Conservation (phyloP, 192 early-diverging fungal species). For the Coemansia sp. region DNA sequence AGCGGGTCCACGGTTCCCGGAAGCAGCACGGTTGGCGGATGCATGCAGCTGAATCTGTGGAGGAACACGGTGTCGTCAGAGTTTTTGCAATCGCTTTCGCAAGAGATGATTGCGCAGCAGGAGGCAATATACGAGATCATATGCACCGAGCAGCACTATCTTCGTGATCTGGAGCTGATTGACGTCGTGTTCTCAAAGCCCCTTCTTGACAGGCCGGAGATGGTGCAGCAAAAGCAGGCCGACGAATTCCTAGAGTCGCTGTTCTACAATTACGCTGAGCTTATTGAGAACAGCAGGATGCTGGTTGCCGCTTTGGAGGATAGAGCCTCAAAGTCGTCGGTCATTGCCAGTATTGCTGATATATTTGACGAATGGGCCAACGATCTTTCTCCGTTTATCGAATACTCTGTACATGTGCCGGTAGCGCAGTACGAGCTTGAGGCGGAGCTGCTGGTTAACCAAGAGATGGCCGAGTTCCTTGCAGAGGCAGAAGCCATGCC, state of each 20-base stretch:
- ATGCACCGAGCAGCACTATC: slow-evolving; percentile 84
- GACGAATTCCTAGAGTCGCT: slow-evolving; percentile 69
- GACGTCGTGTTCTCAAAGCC: slow-evolving; percentile 70
- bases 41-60: slow-evolving; percentile 51
- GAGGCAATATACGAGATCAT: slow-evolving; percentile 92
- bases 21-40: slow-evolving; percentile 9
- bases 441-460: slow-evolving; percentile 67
- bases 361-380: slow-evolving; percentile 72
- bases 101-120: slow-evolving; percentile 57
- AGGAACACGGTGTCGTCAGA: slow-evolving; percentile 40
- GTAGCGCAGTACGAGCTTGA: slow-evolving; percentile 79
- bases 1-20: neutral
- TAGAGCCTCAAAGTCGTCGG: slow-evolving; percentile 57
- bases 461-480: slow-evolving; percentile 71
- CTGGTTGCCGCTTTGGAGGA: slow-evolving; percentile 58
- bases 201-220: slow-evolving; percentile 52
- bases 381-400: slow-evolving; percentile 72
- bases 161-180: slow-evolving; percentile 81
- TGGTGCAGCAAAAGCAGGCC: slow-evolving; percentile 62
- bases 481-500: slow-evolving; percentile 73
- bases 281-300: slow-evolving; percentile 60
- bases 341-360: slow-evolving; percentile 81
- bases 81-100: slow-evolving; percentile 32
- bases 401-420: slow-evolving; percentile 83
- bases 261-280: slow-evolving; percentile 73